These are phyloP conservation scores for Wickerhamiella parazyma DNA, from an alignment of 805 yeast genomes.

Conservation along the genomic window DNA sequence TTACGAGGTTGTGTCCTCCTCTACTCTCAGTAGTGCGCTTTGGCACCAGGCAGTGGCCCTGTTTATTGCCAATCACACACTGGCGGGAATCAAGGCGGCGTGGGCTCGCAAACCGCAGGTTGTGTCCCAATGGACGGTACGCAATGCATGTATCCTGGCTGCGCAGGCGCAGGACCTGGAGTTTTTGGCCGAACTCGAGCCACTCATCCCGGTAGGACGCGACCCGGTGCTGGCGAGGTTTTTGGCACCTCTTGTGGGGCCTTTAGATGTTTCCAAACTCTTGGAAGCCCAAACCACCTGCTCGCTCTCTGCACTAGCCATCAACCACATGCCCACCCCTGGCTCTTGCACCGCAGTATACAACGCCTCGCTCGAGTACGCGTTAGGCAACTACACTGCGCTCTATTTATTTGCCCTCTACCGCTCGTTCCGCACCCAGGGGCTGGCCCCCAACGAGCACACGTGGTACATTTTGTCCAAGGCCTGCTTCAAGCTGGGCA, in stretches of 20 bases:
- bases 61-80: background rate
- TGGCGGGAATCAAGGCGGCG: background rate
- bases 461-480: slow-evolving; percentile 18
- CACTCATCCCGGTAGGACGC: background rate
- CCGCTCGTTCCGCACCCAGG: slow-evolving; percentile 7
- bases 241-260: too few relatives aligned
- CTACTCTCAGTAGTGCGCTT: background rate
- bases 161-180: slow-evolving; percentile 1
- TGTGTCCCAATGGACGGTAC: background rate
- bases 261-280: too few relatives aligned
- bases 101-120: background rate
- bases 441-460: slow-evolving; percentile 10
- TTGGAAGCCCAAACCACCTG: too few relatives aligned
- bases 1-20: background rate
- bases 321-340: background rate
- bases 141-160: slow-evolving; percentile 1
- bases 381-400: slow-evolving; percentile 10
- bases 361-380: slow-evolving; percentile 11
- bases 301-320: too few relatives aligned
- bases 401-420: slow-evolving; percentile 15
- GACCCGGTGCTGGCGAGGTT: too few relatives aligned
- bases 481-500: slow-evolving; percentile 21
- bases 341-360: background rate
- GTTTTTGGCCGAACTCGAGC: slow-evolving; percentile 6
- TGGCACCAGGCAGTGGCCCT: background rate